phyloP scores from a whole-genome alignment of 129 eudicot species.

The Flaveria ramosissima region DNA sequence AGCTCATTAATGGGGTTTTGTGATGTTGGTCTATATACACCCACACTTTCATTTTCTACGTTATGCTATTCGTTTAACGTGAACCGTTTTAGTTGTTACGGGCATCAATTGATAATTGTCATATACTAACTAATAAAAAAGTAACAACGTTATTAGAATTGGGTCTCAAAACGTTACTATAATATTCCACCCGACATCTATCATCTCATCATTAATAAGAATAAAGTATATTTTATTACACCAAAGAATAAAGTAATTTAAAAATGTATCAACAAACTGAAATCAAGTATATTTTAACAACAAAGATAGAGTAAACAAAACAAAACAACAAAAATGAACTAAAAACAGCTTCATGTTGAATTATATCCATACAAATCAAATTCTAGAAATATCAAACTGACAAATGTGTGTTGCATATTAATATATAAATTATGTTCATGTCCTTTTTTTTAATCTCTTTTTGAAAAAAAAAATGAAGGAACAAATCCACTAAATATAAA shows the following conservation, averaged over 20 bases:
- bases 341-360: not conserved
- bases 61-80: too few species aligned
- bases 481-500: not conserved
- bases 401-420: not conserved
- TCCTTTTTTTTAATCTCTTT: not conserved
- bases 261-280: not conserved
- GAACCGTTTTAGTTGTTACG: too few species aligned
- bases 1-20: too few species aligned
- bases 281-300: not conserved
- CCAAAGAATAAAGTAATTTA: too few species aligned
- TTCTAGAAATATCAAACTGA: not conserved
- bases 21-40: too few species aligned
- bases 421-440: conserved; percentile 9
- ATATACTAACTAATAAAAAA: too few species aligned
- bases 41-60: too few species aligned
- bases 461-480: not conserved
- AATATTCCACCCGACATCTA: not conserved
- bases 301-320: not conserved
- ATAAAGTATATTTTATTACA: too few species aligned
- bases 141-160: too few species aligned
- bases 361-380: conserved; percentile 11
- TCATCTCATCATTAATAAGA: not conserved
- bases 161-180: not conserved
- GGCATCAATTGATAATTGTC: too few species aligned
- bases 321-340: not conserved